Base-by-base conservation (phyloP, 129 eudicot genomes). In the Calendula officinalis region DNA sequence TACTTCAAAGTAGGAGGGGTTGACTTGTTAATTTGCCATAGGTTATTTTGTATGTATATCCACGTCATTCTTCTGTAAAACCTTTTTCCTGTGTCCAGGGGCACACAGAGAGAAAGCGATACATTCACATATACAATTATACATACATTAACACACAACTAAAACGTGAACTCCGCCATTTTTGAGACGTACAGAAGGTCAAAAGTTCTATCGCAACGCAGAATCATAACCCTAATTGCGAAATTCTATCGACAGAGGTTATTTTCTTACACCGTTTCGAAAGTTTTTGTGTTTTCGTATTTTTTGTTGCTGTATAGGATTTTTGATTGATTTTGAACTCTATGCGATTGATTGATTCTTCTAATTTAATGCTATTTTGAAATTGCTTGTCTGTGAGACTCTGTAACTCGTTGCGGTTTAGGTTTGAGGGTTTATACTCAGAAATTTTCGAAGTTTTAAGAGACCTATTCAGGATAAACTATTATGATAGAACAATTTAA, bases 1-100 rank as follows among this genome's bases (percentile, higher is more conserved):
- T 88, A 88, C 83, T 92, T 92, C 63, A 85, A 22, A 22, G 30
- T 22, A 22, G 30, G 30, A 22, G 30, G 30, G 30, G 30, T 22
- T 22, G 30, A 22, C 30, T 22, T 22, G 30, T 22, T 22, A 22
- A 22, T 22, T 22, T 22, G 30, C 30, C 30, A 22, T 22, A 22
- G 30, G 30, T 22, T 22, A 22, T 22, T 22, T 22, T 22, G 30
- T 22, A 22, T 22, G 30, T 22, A 22, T 22, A 22, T 22, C 30
- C 30, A 22, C 30, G 30, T 22, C 30, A 22, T 22, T 22, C 30
- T 22, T 2, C 30, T 22, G 30, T 22, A 22, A 22, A 22, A 22
- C 30, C 30, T 22, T 22, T 22, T 22, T 22, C 30, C 30, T 22
- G 30, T 22, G 30, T 22, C 30, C 2, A 22, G 30, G 30, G 30